Conservation (phyloP, 495 filamentous ascomycete genomes). For the Recurvomyces mirabilis region DNA sequence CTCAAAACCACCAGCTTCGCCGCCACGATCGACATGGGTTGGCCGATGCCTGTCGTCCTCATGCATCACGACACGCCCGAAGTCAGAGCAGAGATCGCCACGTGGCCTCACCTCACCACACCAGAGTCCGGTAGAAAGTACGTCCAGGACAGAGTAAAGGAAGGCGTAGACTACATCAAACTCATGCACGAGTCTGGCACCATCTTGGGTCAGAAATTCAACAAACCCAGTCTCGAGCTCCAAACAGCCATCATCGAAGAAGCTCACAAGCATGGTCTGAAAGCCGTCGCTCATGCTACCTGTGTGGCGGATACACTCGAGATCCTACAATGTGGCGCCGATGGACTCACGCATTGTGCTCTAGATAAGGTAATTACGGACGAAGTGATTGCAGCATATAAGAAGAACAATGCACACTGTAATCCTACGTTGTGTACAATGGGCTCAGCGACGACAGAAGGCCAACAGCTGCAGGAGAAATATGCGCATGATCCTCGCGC, state of each 20-base stretch:
- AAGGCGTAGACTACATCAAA: conserved; percentile 30
- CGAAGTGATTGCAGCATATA: conserved; percentile 28
- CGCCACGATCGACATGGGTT: conserved; percentile 30
- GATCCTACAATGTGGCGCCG: conserved; percentile 26
- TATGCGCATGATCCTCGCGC: conserved; percentile 28
- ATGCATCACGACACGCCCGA: conserved; percentile 22
- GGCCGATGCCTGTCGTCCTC: conserved; percentile 29
- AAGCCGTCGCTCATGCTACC: conserved; percentile 28
- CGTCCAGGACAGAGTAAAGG: conserved; percentile 21
- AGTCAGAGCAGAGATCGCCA: conserved; percentile 22
- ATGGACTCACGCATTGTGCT: conserved; percentile 29
- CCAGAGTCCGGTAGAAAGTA: conserved; percentile 24
- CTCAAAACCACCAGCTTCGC: conserved; percentile 26
- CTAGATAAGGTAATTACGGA: conserved; percentile 25
- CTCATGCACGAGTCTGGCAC: conserved; percentile 31
- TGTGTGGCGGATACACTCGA: conserved; percentile 25
- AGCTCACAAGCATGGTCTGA: conserved; percentile 24
- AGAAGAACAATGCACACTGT: conserved; percentile 27
- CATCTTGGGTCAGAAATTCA: conserved; percentile 21
- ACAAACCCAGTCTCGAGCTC: conserved; percentile 26
- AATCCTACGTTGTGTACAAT: conserved; percentile 28
- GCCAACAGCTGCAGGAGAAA: conserved; percentile 23
- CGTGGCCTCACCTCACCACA: conserved; percentile 27
- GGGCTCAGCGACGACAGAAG: conserved; percentile 27
- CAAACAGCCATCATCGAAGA: conserved; percentile 27